A percentile compares a stretch with the other conserved stretches of the same genome.
These are phyloP conservation scores for Nyssa sinensis DNA, from an alignment of 148 eudicot species.

Conservation along the genomic window DNA sequence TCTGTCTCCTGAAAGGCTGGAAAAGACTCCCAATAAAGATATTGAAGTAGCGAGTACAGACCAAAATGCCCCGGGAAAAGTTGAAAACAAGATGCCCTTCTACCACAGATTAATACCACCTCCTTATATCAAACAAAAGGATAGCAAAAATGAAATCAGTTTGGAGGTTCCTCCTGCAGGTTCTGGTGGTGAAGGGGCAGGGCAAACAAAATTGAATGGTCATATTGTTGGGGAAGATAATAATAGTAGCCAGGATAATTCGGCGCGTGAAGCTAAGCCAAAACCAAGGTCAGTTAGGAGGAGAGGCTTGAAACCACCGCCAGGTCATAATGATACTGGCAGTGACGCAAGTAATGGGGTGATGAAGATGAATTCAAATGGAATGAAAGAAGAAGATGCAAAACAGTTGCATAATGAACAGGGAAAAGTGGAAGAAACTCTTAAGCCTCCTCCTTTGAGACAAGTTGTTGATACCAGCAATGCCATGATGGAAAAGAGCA, in stretches of 20 bases:
- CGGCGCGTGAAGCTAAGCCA: constrained; percentile 26
- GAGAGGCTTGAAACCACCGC: constrained; percentile 29
- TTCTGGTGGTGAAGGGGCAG: neutral
- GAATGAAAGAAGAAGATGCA: constrained; percentile 20
- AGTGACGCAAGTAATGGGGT: neutral
- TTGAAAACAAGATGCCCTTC: constrained; percentile 28
- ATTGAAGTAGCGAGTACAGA: neutral
- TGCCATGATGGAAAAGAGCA: neutral
- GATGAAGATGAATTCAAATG: constrained; percentile 10
- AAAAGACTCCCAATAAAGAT: constrained; percentile 15
- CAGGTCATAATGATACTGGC: constrained; percentile 14
- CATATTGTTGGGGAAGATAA: constrained; percentile 1
- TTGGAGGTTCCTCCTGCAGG: constrained; percentile 1
- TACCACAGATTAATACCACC: constrained; percentile 33
- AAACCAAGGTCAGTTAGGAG: constrained; percentile 70
- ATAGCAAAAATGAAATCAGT: neutral
- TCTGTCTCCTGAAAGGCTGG: neutral
- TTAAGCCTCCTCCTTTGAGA: constrained; percentile 5
- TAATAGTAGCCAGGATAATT: constrained; percentile 12
- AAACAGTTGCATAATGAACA: constrained; percentile 11
- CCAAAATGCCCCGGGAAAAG: constrained; percentile 20
- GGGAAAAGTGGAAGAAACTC: constrained; percentile 2
- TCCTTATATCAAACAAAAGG: constrained; percentile 43
- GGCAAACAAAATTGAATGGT: constrained; percentile 7
- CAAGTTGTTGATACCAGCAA: neutral